Evolutionary conservation across 2,329 filamentous ascomycete genomes (phyloP).

Genomic region (Fusarium multiceps): DNA sequence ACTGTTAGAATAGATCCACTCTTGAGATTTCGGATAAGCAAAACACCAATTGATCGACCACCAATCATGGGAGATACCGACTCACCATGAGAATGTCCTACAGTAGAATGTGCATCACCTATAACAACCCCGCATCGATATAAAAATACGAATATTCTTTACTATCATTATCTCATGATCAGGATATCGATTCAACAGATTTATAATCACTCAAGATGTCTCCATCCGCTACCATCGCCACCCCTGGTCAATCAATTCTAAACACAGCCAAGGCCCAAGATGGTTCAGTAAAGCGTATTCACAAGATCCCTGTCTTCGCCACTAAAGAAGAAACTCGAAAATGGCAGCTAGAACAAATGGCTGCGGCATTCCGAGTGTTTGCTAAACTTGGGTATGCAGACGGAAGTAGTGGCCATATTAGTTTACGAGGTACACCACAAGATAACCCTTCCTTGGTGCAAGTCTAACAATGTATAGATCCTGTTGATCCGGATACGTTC

Average conservation of each 20-base stretch:
- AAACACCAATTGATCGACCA: neutral
- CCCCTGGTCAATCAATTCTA: conserved; percentile 9
- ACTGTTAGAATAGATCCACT: neutral
- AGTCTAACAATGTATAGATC: conserved; percentile 44
- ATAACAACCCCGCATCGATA: conserved; percentile 10
- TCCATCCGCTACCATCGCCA: conserved; percentile 16
- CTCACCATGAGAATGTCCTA: conserved; percentile 8
- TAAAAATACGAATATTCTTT: neutral
- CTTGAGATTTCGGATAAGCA: conserved; percentile 11
- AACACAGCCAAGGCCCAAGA: conserved; percentile 22
- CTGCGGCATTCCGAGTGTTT: conserved; percentile 60
- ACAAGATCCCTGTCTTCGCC: conserved; percentile 35
- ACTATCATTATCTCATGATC: neutral
- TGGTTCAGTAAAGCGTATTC: conserved; percentile 31
- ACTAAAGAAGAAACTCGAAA: conserved; percentile 40
- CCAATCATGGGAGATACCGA: conserved; percentile 16
- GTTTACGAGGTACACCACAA: conserved; percentile 45
- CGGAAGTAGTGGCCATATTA: conserved; percentile 60
- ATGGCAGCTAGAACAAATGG: conserved; percentile 55
- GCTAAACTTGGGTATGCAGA: conserved; percentile 58
- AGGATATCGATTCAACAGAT: neutral
- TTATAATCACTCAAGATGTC: conserved; percentile 20
- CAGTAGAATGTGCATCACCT: neutral
- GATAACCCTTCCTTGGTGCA: rapidly evolving
- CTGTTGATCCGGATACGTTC: conserved; percentile 50